Base-by-base conservation (phyloP, 164 flowering plant species). In the Amborella trichopoda region DNA sequence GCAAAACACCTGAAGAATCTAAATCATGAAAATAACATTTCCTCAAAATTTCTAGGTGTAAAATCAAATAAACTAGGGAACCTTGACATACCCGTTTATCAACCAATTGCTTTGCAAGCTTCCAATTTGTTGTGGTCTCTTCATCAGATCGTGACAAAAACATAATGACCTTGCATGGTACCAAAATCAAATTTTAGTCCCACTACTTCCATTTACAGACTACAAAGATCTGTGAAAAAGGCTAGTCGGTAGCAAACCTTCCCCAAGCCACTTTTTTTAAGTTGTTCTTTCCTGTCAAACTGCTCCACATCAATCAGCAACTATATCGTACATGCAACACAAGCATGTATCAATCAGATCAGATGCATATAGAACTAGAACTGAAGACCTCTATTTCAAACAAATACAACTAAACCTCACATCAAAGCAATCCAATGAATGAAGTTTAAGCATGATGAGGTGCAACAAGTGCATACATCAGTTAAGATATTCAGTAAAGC, bases 11-110 rank as follows among this genome's bases (percentile, higher is more conserved):
- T n/a, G n/a, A n/a, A n/a, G n/a, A n/a, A n/a, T n/a, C n/a, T n/a
- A n/a, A n/a, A n/a, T n/a, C n/a, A n/a, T n/a, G n/a, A n/a, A n/a
- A n/a, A n/a, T n/a, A n/a, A n/a, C n/a, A n/a, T n/a, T n/a, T n/a
- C n/a, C n/a, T n/a, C n/a, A n/a, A n/a, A n/a, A n/a, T n/a, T n/a
- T n/a, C n/a, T n/a, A n/a, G n/a, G n/a, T n/a, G n/a, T n/a, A n/a
- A n/a, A n/a, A n/a, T n/a, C n/a, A n/a, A n/a, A n/a, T n/a, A n/a
- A n/a, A n/a, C n/a, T n/a, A n/a, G n/a, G n/a, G n/a, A n/a, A n/a
- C n/a, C n/a, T n/a, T n/a, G n/a, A n/a, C 40, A 63, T 79, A 93
- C 99, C 99, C 99, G 88, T 81, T 85, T 80, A 57, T 93, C 95
- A 52, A 93, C 95, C 71, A 93, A 68, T 36, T 93, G 96, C 62